Conservation (phyloP, 208 protist species). For the Leishmania mexicana region DNA sequence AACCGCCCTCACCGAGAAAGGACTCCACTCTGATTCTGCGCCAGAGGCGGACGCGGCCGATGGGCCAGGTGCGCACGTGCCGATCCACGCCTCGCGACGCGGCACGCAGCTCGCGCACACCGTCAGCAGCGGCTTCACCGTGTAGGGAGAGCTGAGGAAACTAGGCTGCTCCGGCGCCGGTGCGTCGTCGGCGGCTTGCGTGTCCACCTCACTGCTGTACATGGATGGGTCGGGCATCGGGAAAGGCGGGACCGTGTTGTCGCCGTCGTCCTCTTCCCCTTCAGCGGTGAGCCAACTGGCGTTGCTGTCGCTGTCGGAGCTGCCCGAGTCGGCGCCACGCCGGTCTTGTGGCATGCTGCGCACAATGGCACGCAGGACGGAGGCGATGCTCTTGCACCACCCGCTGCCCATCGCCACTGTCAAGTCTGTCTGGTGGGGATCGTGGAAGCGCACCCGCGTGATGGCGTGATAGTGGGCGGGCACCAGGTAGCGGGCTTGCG, state of each 20-base stretch:
- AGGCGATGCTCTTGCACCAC: slow-evolving; percentile 48
- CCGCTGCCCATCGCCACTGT: slow-evolving; percentile 63
- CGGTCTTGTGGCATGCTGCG: slow-evolving; percentile 34
- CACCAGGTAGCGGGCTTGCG: slow-evolving; percentile 51
- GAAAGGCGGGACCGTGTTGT: slow-evolving; percentile 9
- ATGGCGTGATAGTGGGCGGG: slow-evolving; percentile 71
- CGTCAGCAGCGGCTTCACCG: slow-evolving; percentile 69
- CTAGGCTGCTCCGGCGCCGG: slow-evolving; percentile 13
- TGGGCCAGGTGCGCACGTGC: slow-evolving; percentile 33
- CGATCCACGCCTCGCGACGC: slow-evolving; percentile 63
- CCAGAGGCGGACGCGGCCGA: background rate
- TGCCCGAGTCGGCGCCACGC: background rate
- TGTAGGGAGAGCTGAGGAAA: slow-evolving; percentile 48
- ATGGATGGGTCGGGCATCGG: background rate
- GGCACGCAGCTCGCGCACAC: slow-evolving; percentile 81
- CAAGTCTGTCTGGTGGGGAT: slow-evolving; percentile 51
- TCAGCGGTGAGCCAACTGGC: slow-evolving; percentile 2
- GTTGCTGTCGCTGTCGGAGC: slow-evolving; percentile 1
- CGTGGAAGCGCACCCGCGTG: slow-evolving; percentile 72
- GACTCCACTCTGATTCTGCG: background rate
- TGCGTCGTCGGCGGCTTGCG: background rate
- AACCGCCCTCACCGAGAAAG: slow-evolving; percentile 32
- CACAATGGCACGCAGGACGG: slow-evolving; percentile 55
- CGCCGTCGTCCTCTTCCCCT: slow-evolving; percentile 27
- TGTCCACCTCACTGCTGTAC: slow-evolving; percentile 11